Evolutionary conservation across 805 yeast genomes (phyloP).

Genomic region (Soucietia sequanensis): DNA sequence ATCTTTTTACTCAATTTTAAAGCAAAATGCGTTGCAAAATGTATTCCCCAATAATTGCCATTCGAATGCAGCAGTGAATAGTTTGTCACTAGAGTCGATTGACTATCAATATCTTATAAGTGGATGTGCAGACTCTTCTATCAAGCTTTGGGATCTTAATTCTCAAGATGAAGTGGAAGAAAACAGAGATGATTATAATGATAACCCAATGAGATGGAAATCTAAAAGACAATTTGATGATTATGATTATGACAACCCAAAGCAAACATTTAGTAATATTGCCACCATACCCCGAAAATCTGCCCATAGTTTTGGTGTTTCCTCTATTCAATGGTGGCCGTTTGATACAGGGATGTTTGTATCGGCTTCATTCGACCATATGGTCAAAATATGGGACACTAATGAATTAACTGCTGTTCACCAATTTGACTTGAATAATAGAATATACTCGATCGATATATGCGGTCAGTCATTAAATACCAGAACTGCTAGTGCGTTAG

Average conservation of each 20-base stretch:
- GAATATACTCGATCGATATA: constrained; percentile 68
- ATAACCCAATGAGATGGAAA: not conserved
- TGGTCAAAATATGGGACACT: constrained; percentile 81
- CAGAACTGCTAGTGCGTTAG: constrained; percentile 44
- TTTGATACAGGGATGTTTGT: constrained; percentile 82
- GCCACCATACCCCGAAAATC: constrained; percentile 38
- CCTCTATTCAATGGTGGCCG: constrained; percentile 85
- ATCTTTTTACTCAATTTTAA: constrained; percentile 26
- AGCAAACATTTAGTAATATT: constrained; percentile 19
- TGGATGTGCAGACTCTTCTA: constrained; percentile 71
- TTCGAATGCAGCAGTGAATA: constrained; percentile 53
- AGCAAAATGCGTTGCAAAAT: constrained; percentile 18
- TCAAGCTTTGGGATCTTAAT: constrained; percentile 64
- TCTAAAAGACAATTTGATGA: constrained; percentile 18
- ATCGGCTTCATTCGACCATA: constrained; percentile 75
- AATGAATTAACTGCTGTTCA: constrained; percentile 63
- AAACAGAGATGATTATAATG: constrained; percentile 6
- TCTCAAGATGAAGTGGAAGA: constrained; percentile 9
- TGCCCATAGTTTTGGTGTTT: constrained; percentile 69
- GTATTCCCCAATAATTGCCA: constrained; percentile 46
- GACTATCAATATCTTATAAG: constrained; percentile 53
- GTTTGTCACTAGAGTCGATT: constrained; percentile 53
- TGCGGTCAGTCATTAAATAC: constrained; percentile 19
- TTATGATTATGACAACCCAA: constrained; percentile 33
- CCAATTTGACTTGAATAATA: constrained; percentile 56